Evolutionary conservation across 305 asterid species (phyloP).

Genomic region (Rubia peregrina): DNA sequence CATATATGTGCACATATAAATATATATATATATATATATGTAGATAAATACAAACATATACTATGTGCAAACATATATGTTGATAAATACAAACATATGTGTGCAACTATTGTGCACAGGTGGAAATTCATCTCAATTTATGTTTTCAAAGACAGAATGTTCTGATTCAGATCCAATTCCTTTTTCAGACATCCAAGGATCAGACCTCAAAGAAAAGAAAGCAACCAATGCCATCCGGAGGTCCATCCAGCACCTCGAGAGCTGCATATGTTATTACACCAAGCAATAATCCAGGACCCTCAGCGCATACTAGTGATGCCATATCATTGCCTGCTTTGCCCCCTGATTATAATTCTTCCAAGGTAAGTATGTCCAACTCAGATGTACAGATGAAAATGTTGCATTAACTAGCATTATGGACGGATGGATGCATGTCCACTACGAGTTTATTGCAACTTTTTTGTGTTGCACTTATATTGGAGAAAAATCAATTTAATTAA

Average conservation of each 20-base stretch:
- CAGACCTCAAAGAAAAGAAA: constrained; percentile 24
- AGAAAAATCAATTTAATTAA: no score
- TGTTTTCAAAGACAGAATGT: not conserved
- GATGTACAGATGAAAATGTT: constrained; percentile 12
- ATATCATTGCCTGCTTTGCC: constrained; percentile 20
- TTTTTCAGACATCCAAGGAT: constrained; percentile 14
- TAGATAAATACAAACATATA: no score
- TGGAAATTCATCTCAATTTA: not conserved
- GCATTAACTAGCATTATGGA: not conserved
- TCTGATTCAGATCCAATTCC: constrained; percentile 12
- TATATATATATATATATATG: no score
- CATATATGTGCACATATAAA: no score
- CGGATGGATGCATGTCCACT: no score
- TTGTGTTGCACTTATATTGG: no score
- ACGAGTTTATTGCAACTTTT: not conserved
- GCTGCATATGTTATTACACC: constrained; percentile 13
- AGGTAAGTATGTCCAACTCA: constrained; percentile 17
- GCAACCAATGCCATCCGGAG: constrained; percentile 18
- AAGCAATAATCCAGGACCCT: constrained; percentile 12
- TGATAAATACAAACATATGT: not conserved
- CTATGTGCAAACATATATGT: no score
- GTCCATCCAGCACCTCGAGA: constrained; percentile 19
- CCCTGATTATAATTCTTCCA: constrained; percentile 20
- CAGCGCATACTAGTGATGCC: constrained; percentile 15
- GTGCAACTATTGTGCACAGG: not conserved